Conservation (phyloP, 495 filamentous ascomycete genomes). For the Neurospora tetrasperma region DNA sequence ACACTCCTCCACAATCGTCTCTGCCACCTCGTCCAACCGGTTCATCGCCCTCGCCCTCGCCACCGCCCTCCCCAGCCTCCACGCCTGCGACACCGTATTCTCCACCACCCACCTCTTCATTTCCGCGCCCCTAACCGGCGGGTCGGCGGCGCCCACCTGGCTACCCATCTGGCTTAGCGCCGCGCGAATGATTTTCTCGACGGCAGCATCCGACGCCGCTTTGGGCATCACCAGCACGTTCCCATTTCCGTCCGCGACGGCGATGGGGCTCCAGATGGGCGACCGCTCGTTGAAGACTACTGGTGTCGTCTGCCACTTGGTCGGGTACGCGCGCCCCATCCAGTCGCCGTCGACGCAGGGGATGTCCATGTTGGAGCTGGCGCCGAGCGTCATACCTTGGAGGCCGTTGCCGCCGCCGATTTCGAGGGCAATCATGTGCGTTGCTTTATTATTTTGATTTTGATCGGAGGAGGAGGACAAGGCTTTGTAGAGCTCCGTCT, state of each 20-base stretch:
- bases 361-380: constrained; percentile 36
- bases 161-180: constrained; percentile 40
- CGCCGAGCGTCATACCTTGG: constrained; percentile 42
- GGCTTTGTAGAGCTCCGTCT: constrained; percentile 36
- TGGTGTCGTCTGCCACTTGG: constrained; percentile 46
- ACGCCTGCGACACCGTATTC: constrained; percentile 41
- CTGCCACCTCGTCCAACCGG: constrained; percentile 38
- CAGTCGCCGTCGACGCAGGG: constrained; percentile 46
- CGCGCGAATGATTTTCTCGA: constrained; percentile 31
- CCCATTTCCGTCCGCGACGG: constrained; percentile 42
- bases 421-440: constrained; percentile 39
- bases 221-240: constrained; percentile 35
- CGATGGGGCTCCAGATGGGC: constrained; percentile 33
- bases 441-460: constrained; percentile 10
- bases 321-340: constrained; percentile 49
- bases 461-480: background rate
- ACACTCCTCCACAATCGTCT: constrained; percentile 47
- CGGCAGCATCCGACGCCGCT: constrained; percentile 28
- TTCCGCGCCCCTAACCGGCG: constrained; percentile 31
- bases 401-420: constrained; percentile 48
- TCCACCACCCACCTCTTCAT: constrained; percentile 41
- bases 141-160: constrained; percentile 35
- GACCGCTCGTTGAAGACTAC: constrained; percentile 41
- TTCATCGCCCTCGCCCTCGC: constrained; percentile 37
- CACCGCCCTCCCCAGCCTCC: constrained; percentile 46